Conservation (phyloP, 2,329 filamentous ascomycete genomes). For the Ilyonectria destructans region DNA sequence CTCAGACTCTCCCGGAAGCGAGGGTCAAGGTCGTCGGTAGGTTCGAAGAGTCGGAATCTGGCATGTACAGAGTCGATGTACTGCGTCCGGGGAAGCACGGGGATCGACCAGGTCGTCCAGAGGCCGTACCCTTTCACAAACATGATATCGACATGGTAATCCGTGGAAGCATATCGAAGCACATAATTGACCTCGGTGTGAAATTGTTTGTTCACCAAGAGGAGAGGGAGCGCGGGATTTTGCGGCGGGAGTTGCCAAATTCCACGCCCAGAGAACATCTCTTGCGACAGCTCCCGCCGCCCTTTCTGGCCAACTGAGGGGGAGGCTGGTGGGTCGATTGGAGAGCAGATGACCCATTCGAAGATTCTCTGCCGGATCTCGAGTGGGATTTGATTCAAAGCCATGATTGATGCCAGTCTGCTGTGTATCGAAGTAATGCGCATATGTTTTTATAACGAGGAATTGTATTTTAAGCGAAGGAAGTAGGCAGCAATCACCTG, state of each 20-base stretch:
- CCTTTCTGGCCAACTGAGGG: constrained; percentile 22
- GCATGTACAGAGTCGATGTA: constrained; percentile 23
- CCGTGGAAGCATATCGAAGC: background rate
- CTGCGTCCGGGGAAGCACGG: background rate
- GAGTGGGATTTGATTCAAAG: background rate
- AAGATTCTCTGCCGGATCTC: constrained; percentile 29
- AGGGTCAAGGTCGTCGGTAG: constrained; percentile 11
- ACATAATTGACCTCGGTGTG: background rate
- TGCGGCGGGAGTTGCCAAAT: background rate
- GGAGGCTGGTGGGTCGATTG: background rate
- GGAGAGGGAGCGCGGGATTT: background rate
- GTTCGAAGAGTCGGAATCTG: constrained; percentile 30
- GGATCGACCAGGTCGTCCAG: constrained; percentile 26
- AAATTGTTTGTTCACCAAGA: constrained; percentile 24
- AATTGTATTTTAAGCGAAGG: too few relatives aligned
- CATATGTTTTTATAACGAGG: too few relatives aligned
- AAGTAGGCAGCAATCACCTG: too few relatives aligned
- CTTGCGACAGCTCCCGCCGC: background rate
- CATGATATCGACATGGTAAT: constrained; percentile 35
- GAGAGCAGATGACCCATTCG: constrained; percentile 2
- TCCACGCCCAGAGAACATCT: background rate
- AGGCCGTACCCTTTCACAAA: constrained; percentile 26
- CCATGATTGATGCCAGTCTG: constrained; percentile 2
- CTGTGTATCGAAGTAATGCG: background rate
- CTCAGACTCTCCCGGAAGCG: constrained; percentile 9